phyloP scores from a whole-genome alignment of 495 filamentous ascomycete genomes.

The Aspergillus ostianus region DNA sequence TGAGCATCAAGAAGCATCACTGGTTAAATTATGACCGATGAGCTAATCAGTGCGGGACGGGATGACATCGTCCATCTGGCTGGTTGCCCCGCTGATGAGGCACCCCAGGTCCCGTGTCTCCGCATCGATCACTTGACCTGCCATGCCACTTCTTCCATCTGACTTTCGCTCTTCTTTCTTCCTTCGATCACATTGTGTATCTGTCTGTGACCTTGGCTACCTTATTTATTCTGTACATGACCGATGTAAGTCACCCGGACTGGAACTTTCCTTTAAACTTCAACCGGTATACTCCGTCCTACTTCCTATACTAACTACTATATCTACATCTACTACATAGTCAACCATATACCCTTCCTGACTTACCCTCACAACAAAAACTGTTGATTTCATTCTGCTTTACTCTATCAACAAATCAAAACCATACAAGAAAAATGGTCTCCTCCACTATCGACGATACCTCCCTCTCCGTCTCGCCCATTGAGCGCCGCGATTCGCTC shows the following conservation, averaged over 20 bases:
- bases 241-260: too few relatives aligned
- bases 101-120: constrained; percentile 1
- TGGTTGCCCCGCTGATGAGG: constrained; percentile 1
- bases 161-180: constrained; percentile 1
- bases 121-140: constrained; percentile 1
- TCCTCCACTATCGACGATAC: constrained; percentile 35
- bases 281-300: constrained; percentile 10
- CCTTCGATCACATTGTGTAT: background rate
- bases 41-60: background rate
- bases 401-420: background rate
- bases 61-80: background rate
- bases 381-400: background rate
- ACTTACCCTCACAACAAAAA: background rate
- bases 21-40: background rate
- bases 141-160: background rate
- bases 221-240: background rate
- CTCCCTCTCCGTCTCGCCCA: constrained; percentile 51
- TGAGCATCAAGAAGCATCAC: too few relatives aligned
- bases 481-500: constrained; percentile 80
- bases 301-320: background rate
- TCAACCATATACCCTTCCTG: background rate
- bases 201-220: background rate
- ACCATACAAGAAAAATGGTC: constrained; percentile 23
- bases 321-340: background rate
- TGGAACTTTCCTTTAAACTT: background rate